These are phyloP conservation scores for Saccharomycopsis synnaedendra DNA, from an alignment of 805 yeast genomes.

Conservation along the genomic window DNA sequence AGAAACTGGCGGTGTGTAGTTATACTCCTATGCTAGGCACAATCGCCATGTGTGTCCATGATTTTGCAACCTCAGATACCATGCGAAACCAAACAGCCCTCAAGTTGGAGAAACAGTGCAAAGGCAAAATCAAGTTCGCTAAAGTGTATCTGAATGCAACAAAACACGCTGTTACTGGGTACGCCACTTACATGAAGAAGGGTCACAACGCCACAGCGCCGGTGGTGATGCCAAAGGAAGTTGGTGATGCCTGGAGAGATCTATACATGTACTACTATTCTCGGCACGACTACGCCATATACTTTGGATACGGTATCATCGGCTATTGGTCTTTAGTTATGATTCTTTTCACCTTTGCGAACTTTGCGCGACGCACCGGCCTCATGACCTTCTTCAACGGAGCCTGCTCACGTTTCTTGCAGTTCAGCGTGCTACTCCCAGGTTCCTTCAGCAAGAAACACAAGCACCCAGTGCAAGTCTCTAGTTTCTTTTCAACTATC, in stretches of 20 bases:
- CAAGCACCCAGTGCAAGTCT: background rate
- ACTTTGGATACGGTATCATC: conserved; percentile 3
- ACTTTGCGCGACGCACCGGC: conserved; percentile 10
- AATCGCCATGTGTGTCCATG: conserved; percentile 7
- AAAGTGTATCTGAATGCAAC: conserved; percentile 12
- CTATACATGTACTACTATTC: background rate
- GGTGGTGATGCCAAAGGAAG: too few relatives aligned
- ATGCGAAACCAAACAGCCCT: background rate
- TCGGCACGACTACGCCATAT: background rate
- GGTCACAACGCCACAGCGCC: conserved; percentile 2
- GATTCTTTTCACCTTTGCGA: conserved; percentile 3
- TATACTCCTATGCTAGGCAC: background rate
- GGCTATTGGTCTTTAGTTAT: conserved; percentile 11
- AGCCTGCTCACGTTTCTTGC: conserved; percentile 12
- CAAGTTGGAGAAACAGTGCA: background rate
- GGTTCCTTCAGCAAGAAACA: conserved; percentile 21
- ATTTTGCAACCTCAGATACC: background rate
- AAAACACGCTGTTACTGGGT: conserved; percentile 4
- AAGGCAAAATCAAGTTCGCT: conserved; percentile 1
- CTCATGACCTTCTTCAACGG: conserved; percentile 2
- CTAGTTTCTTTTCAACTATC: conserved; percentile 13
- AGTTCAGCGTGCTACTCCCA: conserved; percentile 21
- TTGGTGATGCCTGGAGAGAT: too few relatives aligned
- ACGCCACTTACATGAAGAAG: background rate
- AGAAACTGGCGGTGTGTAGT: too few relatives aligned